Evolutionary conservation across 1,284 basidiomycete species (phyloP), one percentile per base, ranked within the genome.

Genomic region (Microbotryum silenes-acaulis): DNA sequence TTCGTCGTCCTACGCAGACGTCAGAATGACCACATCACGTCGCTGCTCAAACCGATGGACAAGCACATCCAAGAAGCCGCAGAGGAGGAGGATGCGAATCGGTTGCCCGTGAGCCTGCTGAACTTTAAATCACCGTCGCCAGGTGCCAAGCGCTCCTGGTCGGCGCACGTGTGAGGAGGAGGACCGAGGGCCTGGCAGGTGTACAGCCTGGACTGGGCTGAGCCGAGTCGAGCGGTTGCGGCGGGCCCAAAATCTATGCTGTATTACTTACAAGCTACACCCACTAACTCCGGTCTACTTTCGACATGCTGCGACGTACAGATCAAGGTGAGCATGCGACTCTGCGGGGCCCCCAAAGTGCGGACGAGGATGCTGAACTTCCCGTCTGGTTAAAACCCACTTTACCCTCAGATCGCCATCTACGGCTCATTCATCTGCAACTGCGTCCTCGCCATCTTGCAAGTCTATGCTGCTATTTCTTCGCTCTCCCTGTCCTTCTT

Each of bases 21-120:
- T 54, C 93, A 97, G 76, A 97, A 97, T 79, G 79, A 83, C 82
- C 86, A 94, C 67, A 97, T 97, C 67, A 75, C 78, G 44, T 82
- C 82, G 23, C 77, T 97, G 61, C 82, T 97, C 59, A 97, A 96
- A 76, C 83, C 91, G 1, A 88, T 94, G 83, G 86, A 89, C 55
- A 83, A 85, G 49, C 88, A 93, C 72, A 88, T 86, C 0, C 80
- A 82, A 63, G 86, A 90, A 63, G 86, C 87, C 29, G 80, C 79
- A 67, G 78, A 80, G 23, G 82, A 84, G 31, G 83, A 86, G 71
- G 82, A 86, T 50, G 78, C 79, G 29, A 79, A 81, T 45, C 83
- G 85, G 44, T 71, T 87, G 55, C 80, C 85, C 14, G 88, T 88
- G 72, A 66, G 83, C 64, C 64, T 29, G 1, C 56, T 42, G 29